Percentiles rank a stretch among this genome's conserved stretches.
phyloP scores from a whole-genome alignment of 2,329 filamentous ascomycete species.

The Arthroderma uncinatum region DNA sequence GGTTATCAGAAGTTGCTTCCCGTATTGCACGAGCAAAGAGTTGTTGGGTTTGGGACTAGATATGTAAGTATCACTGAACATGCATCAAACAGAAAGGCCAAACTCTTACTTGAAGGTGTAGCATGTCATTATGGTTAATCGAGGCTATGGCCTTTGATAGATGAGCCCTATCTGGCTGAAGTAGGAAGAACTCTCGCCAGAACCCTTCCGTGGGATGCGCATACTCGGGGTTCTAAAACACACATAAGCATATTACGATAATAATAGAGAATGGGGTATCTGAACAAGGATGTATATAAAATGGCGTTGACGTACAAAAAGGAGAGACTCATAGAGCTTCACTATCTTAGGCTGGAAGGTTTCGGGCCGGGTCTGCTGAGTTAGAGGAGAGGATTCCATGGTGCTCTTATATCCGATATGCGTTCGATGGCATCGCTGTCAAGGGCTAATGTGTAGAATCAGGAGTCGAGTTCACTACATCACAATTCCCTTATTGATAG shows the following conservation, averaged over 20 bases:
- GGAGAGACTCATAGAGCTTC: constrained; percentile 73
- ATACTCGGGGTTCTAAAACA: constrained; percentile 10
- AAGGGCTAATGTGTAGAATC: neutral
- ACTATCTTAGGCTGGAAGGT: constrained; percentile 92
- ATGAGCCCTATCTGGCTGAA: constrained; percentile 62
- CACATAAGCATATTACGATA: constrained; percentile 18
- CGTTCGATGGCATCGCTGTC: neutral
- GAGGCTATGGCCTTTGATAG: constrained; percentile 58
- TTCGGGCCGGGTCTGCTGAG: constrained; percentile 80
- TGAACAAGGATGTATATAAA: neutral
- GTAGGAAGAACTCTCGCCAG: constrained; percentile 90
- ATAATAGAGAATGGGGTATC: neutral
- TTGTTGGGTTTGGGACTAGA: constrained; percentile 57
- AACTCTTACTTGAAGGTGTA: constrained; percentile 55
- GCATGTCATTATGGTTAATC: constrained; percentile 62
- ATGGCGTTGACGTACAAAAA: constrained; percentile 41
- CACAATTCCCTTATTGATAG: neutral
- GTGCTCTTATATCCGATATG: neutral
- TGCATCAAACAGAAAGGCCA: neutral
- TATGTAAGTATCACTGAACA: neutral
- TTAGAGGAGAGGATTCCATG: constrained; percentile 88
- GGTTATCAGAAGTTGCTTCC: constrained; percentile 51
- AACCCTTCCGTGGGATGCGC: constrained; percentile 71
- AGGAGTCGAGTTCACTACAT: neutral
- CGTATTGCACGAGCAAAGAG: constrained; percentile 64